Evolutionary conservation across 768 basidiomycete species (phyloP), one percentile per base, ranked within the genome.

Genomic region (Clavaria fumosa): DNA sequence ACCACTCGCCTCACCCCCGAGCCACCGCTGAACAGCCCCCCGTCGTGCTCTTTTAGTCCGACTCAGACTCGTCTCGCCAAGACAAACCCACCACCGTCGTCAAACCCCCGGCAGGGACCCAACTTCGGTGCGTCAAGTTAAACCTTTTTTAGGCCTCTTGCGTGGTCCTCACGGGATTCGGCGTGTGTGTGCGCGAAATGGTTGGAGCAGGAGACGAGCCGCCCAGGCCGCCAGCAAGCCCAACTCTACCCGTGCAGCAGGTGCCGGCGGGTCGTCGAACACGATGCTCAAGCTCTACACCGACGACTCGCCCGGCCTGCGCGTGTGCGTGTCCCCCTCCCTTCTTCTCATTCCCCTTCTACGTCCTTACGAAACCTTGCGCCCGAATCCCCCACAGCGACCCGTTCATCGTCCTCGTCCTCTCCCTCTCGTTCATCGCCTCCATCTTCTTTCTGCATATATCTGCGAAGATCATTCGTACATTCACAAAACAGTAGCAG

Each of bases 261-360:
- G 93, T 28, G 89, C 89, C 41, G 95, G 95, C 38, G 95, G 95
- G 38, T 90, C 85, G 24, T 86, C 81, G 41, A 93, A 88, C 64
- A 99, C 95, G 40, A 97, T 99, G 95, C 73, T 99, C 53, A 89
- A 86, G 63, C 69, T 99, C 3, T 97, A 97, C 73, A 97, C 95
- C 26, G 93, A 96, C 55, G 95, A 96, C 54, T 91, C 91, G 41
- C 88, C 86, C 33, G 95, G 95, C 17, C 70, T 99, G 38, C 76
- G 90, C 70, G 88, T 99, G 95, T 97, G 56, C 56, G 90, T 80
- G 24, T 28, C 21, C n/a, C 14, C 3, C 14, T 28, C 21, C 12
- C 7, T 23, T 47, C 27, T n/a, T n/a, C n/a, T n/a, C n/a, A n/a
- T n/a, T n/a, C 37, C 22, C 20, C 23, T 28, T 7, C 40, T 34